These are phyloP conservation scores for Obelidium mucronatum DNA, from an alignment of 192 early-diverging fungal genomes.

Conservation along the genomic window DNA sequence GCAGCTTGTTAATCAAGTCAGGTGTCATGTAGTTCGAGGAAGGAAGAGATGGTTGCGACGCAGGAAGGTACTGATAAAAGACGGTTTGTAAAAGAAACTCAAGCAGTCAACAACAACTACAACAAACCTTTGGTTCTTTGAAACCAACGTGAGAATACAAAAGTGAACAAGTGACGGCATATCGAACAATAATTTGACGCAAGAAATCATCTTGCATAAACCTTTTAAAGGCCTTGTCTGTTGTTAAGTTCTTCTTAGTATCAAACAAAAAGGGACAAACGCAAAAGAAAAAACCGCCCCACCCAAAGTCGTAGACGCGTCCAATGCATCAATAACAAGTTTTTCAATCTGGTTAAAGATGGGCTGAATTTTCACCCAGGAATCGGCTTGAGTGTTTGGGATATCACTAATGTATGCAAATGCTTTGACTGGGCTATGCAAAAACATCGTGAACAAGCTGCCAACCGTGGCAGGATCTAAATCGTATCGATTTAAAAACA, in stretches of 20 bases:
- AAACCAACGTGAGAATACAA: slow-evolving; percentile 71
- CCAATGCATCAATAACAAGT: slow-evolving; percentile 46
- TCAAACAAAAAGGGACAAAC: background rate
- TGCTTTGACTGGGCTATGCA: slow-evolving; percentile 89
- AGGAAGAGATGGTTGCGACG: slow-evolving; percentile 69
- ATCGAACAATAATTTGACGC: slow-evolving; percentile 86
- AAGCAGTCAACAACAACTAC: background rate
- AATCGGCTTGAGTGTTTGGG: slow-evolving; percentile 61
- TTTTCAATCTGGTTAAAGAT: slow-evolving; percentile 54
- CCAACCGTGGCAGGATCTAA: slow-evolving; percentile 76
- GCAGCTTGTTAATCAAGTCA: slow-evolving; percentile 67
- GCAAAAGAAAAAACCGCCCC: background rate
- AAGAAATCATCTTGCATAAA: slow-evolving; percentile 95
- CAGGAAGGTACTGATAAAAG: slow-evolving; percentile 67
- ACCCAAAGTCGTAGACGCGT: slow-evolving; percentile 41
- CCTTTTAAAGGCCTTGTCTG: slow-evolving; percentile 65
- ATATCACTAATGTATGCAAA: slow-evolving; percentile 84
- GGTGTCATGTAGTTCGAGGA: slow-evolving; percentile 62
- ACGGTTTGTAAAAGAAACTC: background rate
- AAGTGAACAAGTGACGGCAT: slow-evolving; percentile 75
- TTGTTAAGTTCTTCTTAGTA: too few species aligned
- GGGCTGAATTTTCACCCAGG: slow-evolving; percentile 74
- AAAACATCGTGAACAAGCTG: slow-evolving; percentile 92
- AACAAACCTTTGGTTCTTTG: slow-evolving; percentile 65
- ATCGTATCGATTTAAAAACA: background rate